Percentiles rank a stretch among this genome's conserved stretches.
Conservation (phyloP, 495 filamentous ascomycete genomes). For the Penicillium antarcticum region DNA sequence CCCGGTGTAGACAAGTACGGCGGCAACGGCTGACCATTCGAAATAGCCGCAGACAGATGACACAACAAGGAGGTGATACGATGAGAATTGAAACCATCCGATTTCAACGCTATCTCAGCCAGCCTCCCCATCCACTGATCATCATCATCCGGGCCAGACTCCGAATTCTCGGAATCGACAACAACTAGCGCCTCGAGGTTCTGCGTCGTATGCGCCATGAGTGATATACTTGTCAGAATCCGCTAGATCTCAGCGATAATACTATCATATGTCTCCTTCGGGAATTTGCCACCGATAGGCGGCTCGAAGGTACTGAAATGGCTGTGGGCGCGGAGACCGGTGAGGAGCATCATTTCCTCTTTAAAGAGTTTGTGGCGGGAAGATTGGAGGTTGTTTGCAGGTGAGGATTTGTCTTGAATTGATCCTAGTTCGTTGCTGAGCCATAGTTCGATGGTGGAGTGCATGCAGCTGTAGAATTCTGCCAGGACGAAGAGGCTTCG, state of each 20-base stretch:
- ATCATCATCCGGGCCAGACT: background rate
- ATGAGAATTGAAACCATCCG: constrained; percentile 55
- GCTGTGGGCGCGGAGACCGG: constrained; percentile 28
- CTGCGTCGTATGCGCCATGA: constrained; percentile 55
- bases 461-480: constrained; percentile 66
- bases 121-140: constrained; percentile 26
- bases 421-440: constrained; percentile 58
- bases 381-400: constrained; percentile 16
- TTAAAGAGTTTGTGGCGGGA: constrained; percentile 29
- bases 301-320: constrained; percentile 36
- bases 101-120: constrained; percentile 29
- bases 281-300: constrained; percentile 36
- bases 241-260: constrained; percentile 34
- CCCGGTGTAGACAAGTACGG: constrained; percentile 56
- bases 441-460: constrained; percentile 60
- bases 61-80: constrained; percentile 59
- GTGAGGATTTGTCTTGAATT: constrained; percentile 21
- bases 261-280: constrained; percentile 28
- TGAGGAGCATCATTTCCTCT: constrained; percentile 33
- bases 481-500: constrained; percentile 67
- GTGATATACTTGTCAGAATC: constrained; percentile 61
- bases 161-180: constrained; percentile 9
- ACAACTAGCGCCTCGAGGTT: constrained; percentile 20
- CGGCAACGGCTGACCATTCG: constrained; percentile 55
- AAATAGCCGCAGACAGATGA: constrained; percentile 62